A percentile compares a stretch with the other conserved stretches of the same genome.
phyloP scores from a whole-genome alignment of 306 rosid genomes.

The Pterocarpus santalinus region DNA sequence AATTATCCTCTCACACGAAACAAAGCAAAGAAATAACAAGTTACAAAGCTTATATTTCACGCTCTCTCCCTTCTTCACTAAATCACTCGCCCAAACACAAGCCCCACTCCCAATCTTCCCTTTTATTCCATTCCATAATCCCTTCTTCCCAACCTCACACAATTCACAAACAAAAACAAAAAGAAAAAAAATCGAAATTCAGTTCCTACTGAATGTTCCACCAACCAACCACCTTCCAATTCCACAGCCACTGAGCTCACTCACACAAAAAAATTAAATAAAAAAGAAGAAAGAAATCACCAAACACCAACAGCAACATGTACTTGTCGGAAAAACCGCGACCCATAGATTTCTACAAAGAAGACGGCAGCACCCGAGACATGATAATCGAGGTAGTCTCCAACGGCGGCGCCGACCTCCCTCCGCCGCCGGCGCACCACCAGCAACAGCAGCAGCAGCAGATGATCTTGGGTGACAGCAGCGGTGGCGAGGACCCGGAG shows the following conservation, averaged over 20 bases:
- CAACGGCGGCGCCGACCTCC: slow-evolving; percentile 50
- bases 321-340: slow-evolving; percentile 81
- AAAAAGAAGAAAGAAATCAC: background rate
- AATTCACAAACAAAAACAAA: background rate
- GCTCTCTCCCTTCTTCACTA: background rate
- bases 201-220: background rate
- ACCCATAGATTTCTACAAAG: slow-evolving; percentile 77
- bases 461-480: slow-evolving; percentile 80
- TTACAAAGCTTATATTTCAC: background rate
- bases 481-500: slow-evolving; percentile 83
- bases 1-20: background rate
- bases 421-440: slow-evolving; percentile 45
- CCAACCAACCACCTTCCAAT: background rate
- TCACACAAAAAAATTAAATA: no score
- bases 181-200: background rate
- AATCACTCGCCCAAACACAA: no score
- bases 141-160: background rate
- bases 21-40: background rate
- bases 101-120: background rate
- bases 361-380: slow-evolving; percentile 59
- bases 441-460: slow-evolving; percentile 57
- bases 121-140: background rate
- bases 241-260: background rate
- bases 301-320: slow-evolving; percentile 48
- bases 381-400: slow-evolving; percentile 82